Evolutionary conservation across 2,329 filamentous ascomycete species (phyloP), one percentile per base, ranked within the genome.

Genomic region (Cadophora luteo-olivacea): DNA sequence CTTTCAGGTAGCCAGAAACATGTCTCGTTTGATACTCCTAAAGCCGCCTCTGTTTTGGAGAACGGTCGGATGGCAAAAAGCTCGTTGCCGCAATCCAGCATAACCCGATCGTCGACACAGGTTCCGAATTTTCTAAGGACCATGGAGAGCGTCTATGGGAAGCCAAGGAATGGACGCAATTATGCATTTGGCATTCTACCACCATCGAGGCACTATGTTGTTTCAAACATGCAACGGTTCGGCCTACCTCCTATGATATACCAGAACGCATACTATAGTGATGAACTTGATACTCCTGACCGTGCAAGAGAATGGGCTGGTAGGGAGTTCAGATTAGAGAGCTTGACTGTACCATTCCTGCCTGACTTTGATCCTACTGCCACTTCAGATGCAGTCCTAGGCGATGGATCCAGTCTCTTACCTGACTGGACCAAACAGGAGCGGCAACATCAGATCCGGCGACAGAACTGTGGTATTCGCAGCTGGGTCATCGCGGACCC

Each of bases 241-340:
- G 84, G 84, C 14, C 80, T 89, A 9, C 91, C 92, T 0, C 84
- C 90, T 68, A 85, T 92, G 16, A 86, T 97, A 61, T 97, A 97
- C 72, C 92, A 94, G 78, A 90, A 94, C 76, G 90, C 94, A 0
- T 94, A 91, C 75, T 98, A 97, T 77, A 92, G 94, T 73, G 85
- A 92, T 33, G 93, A 97, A 70, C 85, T 84, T 62, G 96, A 98
- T 79, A 91, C 97, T 0, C 94, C 94, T 14, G 85, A 90, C 49
- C 87, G 91, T 64, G 80, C 85, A 38, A 86, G 93, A 64, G 93
- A 97, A 79, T 98, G 97, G 80, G 95, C 92, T 7, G 95, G 95
- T 3, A 89, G 89, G 73, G 92, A 97, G 74, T 97, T 97, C 77
- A 91, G 88, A 68, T 81, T 97, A 7, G 86, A 89, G 75, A 91